A percentile compares a stretch with the other conserved stretches of the same genome.
phyloP scores from a whole-genome alignment of 306 rosid genomes.

The Ammopiptanthus mongolicus region DNA sequence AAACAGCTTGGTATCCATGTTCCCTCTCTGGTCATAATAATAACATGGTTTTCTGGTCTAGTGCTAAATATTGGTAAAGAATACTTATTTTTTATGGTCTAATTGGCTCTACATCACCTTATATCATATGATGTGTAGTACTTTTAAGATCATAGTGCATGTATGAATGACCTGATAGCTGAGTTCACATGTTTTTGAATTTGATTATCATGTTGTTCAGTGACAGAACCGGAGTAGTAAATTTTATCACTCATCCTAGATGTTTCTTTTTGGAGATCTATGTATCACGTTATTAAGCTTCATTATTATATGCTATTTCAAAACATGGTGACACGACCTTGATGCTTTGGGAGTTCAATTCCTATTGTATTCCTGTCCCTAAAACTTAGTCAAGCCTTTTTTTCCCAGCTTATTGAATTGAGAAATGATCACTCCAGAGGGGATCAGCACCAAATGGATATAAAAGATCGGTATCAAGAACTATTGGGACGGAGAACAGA shows the following conservation, averaged over 20 bases:
- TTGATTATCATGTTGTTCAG: background rate
- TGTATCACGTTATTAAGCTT: background rate
- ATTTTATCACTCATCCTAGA: background rate
- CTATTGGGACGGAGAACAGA: slow-evolving; percentile 23
- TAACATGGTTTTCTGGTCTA: background rate
- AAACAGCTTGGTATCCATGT: background rate
- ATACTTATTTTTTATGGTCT: no score
- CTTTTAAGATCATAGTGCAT: background rate
- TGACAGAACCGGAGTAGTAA: background rate
- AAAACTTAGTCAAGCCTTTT: background rate
- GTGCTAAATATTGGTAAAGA: background rate
- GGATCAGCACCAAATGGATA: background rate
- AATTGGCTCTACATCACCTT: no score
- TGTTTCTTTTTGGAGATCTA: background rate
- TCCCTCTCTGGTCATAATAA: background rate
- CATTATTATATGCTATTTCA: background rate
- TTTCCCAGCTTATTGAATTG: slow-evolving; percentile 25
- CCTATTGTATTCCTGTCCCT: background rate
- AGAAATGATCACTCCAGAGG: slow-evolving; percentile 6
- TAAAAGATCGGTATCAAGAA: slow-evolving; percentile 22
- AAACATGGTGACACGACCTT: background rate
- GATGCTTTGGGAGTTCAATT: background rate
- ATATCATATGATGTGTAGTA: no score
- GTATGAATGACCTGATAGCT: background rate
- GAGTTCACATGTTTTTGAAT: background rate